Percentiles rank a stretch among this genome's conserved stretches.
These are phyloP conservation scores for Cercospora berteroae DNA, from an alignment of 2,329 filamentous ascomycete genomes.

Conservation along the genomic window DNA sequence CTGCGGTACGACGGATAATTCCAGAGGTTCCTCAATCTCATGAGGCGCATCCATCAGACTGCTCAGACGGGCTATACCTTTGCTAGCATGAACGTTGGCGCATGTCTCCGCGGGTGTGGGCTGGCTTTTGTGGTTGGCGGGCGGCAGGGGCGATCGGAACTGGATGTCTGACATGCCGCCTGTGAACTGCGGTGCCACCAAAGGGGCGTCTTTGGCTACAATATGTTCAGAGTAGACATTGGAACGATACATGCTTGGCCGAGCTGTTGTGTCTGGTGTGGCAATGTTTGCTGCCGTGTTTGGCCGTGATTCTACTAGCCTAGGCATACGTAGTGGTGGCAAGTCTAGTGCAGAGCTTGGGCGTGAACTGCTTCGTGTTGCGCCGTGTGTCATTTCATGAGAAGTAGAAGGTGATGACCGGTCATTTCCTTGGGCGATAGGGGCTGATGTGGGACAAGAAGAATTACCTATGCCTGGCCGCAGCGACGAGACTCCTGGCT, in stretches of 20 bases:
- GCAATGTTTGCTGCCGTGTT: neutral
- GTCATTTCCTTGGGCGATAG: neutral
- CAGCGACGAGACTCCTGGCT: neutral
- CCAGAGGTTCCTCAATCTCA: constrained; percentile 28
- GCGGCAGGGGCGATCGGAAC: neutral
- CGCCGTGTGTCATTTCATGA: neutral
- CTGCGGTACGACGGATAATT: neutral
- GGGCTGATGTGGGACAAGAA: neutral
- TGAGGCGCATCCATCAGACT: constrained; percentile 32
- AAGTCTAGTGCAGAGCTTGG: constrained; percentile 18
- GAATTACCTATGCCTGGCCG: neutral
- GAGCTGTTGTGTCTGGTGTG: neutral
- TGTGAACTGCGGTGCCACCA: neutral
- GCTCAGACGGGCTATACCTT: constrained; percentile 20
- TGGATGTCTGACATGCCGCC: neutral
- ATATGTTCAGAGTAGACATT: neutral
- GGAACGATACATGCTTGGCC: neutral
- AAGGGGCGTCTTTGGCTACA: neutral
- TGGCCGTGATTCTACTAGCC: neutral
- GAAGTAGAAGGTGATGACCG: neutral
- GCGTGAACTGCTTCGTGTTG: constrained; percentile 2
- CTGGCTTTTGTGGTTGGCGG: neutral
- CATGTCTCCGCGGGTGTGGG: neutral
- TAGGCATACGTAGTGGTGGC: constrained; percentile 11
- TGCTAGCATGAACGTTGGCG: neutral